phyloP scores from a whole-genome alignment of 495 filamentous ascomycete genomes.

The Glutinoglossum americanum region DNA sequence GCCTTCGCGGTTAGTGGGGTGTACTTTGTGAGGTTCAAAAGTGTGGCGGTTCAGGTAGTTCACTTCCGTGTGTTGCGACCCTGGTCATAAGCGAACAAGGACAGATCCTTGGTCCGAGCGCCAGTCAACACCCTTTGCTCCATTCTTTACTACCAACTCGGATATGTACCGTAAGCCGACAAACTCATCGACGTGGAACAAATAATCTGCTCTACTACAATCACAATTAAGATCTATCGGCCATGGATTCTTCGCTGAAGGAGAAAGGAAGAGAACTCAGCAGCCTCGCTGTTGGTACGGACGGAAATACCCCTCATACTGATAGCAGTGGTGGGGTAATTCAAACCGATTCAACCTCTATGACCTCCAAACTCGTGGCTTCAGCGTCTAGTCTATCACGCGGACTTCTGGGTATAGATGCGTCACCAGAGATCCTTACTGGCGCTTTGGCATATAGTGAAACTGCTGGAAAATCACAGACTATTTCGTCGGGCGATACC shows the following conservation, averaged over 20 bases:
- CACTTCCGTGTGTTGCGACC: background rate
- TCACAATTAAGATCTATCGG: background rate
- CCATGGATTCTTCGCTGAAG: background rate
- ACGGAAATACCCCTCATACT: background rate
- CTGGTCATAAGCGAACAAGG: background rate
- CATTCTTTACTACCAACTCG: background rate
- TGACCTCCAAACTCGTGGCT: background rate
- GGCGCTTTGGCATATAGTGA: background rate
- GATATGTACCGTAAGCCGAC: background rate
- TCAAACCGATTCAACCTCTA: background rate
- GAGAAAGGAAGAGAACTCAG: background rate
- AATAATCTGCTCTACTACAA: too few species aligned
- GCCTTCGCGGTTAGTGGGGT: background rate
- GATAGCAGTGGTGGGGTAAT: background rate
- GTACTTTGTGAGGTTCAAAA: conserved; percentile 2
- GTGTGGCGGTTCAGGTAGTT: background rate
- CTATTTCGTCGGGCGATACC: background rate
- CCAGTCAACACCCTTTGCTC: background rate
- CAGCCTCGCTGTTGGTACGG: background rate
- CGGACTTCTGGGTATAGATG: background rate
- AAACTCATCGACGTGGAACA: background rate
- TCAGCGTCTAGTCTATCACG: background rate
- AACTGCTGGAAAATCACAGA: background rate
- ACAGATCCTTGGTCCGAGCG: background rate
- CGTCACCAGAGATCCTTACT: background rate